Evolutionary conservation across 306 rosid genomes (phyloP).

Genomic region (Cucumis hystrix): DNA sequence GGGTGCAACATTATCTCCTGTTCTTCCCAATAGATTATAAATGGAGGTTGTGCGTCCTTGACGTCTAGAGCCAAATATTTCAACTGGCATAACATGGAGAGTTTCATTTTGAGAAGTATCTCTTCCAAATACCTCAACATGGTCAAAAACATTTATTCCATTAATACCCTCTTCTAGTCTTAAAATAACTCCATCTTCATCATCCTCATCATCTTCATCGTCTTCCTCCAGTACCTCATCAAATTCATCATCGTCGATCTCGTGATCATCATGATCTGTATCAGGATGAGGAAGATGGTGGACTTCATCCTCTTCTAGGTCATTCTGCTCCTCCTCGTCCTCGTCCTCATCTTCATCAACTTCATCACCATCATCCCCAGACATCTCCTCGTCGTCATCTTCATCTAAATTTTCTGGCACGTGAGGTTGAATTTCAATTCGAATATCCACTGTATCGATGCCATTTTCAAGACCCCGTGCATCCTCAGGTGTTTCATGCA

Average conservation of each 20-base stretch:
- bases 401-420: conserved; percentile 73
- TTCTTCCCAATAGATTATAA: conserved; percentile 85
- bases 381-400: conserved; percentile 83
- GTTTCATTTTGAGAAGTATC: conserved; percentile 79
- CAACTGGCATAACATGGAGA: conserved; percentile 93
- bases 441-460: conserved; percentile 49
- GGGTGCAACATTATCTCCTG: conserved; percentile 68
- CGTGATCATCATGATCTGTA: conserved; percentile 92
- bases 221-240: conserved; percentile 93
- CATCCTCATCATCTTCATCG: conserved; percentile 95
- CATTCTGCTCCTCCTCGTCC: conserved; percentile 88
- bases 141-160: conserved; percentile 93
- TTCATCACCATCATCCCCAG: conserved; percentile 88
- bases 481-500: conserved; percentile 77
- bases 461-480: conserved; percentile 53
- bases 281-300: conserved; percentile 88
- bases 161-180: conserved; percentile 96
- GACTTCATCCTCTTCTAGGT: conserved; percentile 74
- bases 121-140: conserved; percentile 89
- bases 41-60: conserved; percentile 92
- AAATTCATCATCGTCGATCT: conserved; percentile 82
- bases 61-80: conserved; percentile 92
- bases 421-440: conserved; percentile 67
- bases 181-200: conserved; percentile 80
- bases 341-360: conserved; percentile 78